Evolutionary conservation across 1,284 basidiomycete genomes (phyloP).

Genomic region (Neonothopanus nambi): DNA sequence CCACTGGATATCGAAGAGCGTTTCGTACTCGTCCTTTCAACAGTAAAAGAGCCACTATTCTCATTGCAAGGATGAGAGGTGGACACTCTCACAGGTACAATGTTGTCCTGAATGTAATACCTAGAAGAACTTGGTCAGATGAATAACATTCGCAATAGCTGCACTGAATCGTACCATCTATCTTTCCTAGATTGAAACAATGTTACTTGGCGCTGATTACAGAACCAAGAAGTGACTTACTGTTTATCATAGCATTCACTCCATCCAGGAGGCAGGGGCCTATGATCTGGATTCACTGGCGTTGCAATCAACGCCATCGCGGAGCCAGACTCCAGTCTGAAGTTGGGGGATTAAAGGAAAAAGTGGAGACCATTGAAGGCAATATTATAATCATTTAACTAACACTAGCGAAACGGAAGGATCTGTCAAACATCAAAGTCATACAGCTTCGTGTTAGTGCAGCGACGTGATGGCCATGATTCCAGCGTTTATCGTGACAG

Average conservation of each 20-base stretch:
- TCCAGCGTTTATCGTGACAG: too few relatives aligned
- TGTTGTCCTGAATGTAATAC: constrained; percentile 34
- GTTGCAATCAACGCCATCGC: neutral
- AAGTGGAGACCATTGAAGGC: neutral
- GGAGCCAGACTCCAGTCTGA: too few relatives aligned
- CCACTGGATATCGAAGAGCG: too few relatives aligned
- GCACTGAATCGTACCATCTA: constrained; percentile 9
- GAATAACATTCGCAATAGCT: constrained; percentile 16
- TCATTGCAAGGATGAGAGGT: constrained; percentile 29
- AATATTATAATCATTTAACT: neutral
- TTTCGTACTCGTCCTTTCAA: too few relatives aligned
- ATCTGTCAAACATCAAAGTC: neutral
- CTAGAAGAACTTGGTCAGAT: constrained; percentile 16
- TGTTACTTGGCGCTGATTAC: too few relatives aligned
- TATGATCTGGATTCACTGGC: constrained; percentile 27
- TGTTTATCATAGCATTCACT: constrained; percentile 31
- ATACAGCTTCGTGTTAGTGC: too few relatives aligned
- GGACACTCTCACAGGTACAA: constrained; percentile 30
- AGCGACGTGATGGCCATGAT: too few relatives aligned
- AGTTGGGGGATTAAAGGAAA: neutral
- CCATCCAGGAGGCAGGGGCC: constrained; percentile 37
- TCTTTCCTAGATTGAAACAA: constrained; percentile 7
- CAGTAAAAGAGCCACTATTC: too few relatives aligned
- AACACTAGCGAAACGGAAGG: neutral
- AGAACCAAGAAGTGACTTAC: constrained; percentile 25